phyloP scores from a whole-genome alignment of 106 monocot genomes.

The Alisma plantagoaquatica region DNA sequence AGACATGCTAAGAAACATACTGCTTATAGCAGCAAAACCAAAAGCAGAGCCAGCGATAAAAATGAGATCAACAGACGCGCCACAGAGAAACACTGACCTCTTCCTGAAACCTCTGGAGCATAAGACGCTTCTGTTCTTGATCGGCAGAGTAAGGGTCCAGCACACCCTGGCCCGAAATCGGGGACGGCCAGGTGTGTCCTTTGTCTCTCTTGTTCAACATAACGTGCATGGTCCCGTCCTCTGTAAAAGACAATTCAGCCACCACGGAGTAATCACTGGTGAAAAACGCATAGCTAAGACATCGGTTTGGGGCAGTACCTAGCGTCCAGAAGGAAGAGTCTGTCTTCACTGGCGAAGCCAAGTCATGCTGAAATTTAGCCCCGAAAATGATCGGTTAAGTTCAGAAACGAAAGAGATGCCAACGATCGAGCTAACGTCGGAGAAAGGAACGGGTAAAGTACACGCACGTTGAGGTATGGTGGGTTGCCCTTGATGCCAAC shows the following conservation, averaged over 20 bases:
- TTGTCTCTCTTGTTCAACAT: conserved; percentile 88
- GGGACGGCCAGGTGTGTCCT: conserved; percentile 84
- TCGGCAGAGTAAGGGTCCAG: conserved; percentile 72
- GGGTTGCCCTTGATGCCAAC: conserved; percentile 79
- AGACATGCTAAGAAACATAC: too few relatives aligned
- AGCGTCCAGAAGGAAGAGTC: conserved; percentile 96
- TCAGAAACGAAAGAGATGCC: too few relatives aligned
- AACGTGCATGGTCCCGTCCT: conserved; percentile 83
- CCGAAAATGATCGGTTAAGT: too few relatives aligned
- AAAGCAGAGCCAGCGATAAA: too few relatives aligned
- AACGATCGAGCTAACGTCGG: too few relatives aligned
- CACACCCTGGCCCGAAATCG: conserved; percentile 62
- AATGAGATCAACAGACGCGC: too few relatives aligned
- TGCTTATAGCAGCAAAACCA: too few relatives aligned
- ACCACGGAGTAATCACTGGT: too few relatives aligned
- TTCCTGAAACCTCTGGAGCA: conserved; percentile 99
- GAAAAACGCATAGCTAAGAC: too few relatives aligned
- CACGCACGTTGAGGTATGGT: conserved; percentile 72
- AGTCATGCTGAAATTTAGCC: conserved; percentile 71
- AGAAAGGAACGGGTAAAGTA: too few relatives aligned
- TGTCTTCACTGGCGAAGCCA: conserved; percentile 67
- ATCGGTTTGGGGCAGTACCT: too few relatives aligned
- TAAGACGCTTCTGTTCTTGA: conserved; percentile 90
- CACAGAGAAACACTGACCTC: conserved; percentile 55
- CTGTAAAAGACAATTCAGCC: too few relatives aligned